Base-by-base conservation (phyloP, 768 basidiomycete genomes). In the Pleurotus eryngii region DNA sequence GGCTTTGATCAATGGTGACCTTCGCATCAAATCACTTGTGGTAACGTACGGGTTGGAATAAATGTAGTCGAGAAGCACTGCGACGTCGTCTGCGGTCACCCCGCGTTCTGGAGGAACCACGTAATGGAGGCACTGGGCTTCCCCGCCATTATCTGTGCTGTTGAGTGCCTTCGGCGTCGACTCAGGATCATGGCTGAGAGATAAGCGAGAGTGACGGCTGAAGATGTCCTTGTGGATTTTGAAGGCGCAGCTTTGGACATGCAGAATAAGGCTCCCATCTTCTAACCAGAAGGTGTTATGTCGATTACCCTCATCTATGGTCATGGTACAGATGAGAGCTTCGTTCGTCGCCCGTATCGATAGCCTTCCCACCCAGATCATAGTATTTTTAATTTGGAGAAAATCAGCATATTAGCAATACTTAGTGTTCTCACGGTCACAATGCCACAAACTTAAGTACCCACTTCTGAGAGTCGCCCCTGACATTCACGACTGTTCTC, bases 271-370 rank as follows among this genome's bases (percentile, higher is more conserved):
- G 17, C 82, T 82, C 58, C 83, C 88, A 63, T 89, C 87, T 35
- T 83, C 75, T 60, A 88, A 82, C 86, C 86, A 89, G 65, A 81
- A 86, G 20, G 69, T 68, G 0, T 78, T 75, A 65, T 87, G 83
- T 43, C 39, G 69, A 64, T 4, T 65, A 63, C 9, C 27, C 27
- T 20, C 22, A 18, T 49, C 47, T 15, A 18, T 49, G 47, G 30
- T 24, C 47, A 26, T 20, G 47, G 47, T 48, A 6, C 47, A 48
- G 27, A 26, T 45, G 43, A 35, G 30, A 35, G 9, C 30, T 9
- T 35, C 11, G 30, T 30, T 35, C 30, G 8, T 35, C 11, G 30
- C 30, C 30, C 30, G 11, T 30, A 30, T 45, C 15, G n/a, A 45
- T 20, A 15, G 3, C 43, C 6, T 45, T 45, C 1, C 42, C 43